Base-by-base conservation (phyloP, 225 moss, liverwort and hornwort genomes). In the Pseudoscleropodium purum region DNA sequence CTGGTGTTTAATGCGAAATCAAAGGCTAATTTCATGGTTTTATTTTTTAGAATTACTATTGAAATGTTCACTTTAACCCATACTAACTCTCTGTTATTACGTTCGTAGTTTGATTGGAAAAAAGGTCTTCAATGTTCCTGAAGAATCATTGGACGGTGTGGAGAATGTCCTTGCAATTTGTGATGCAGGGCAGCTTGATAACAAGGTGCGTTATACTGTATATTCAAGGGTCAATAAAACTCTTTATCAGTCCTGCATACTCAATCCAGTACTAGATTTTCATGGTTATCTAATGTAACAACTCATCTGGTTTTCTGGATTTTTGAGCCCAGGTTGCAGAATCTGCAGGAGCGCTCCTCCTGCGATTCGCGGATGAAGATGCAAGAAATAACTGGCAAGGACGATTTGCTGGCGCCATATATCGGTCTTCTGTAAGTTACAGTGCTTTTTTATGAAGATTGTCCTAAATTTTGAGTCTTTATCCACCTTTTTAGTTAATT, bases 131-230 rank as follows among this genome's bases (percentile, higher is more conserved):
- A 90, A 91, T 90, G 97, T 99, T 62, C 98, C 98, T 37, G 85
- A 95, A 49, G 98, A 95, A 73, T 96, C 97, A 54, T 91, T 99
- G 88, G 97, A 96, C 78, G 94, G 87, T 74, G 91, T 96, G 88
- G 94, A 95, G 76, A 92, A 94, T 89, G 98, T 99, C 45, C 81
- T 99, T 65, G 98, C 96, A 67, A 90, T 99, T 72, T 97, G 97
- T 84, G 98, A 99, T 92, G 93, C 97, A 36, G 97, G 97, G n/a
- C 98, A 98, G 88, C 95, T 97, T 66, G 96, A 96, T 56, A 97
- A 94, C 78, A 99, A 99, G 96, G 98, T 93, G 62, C 64, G 81
- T 43, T 63, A 10, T 6, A 24, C 63, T 47, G 82, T 45, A 11
- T 72, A 36, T 75, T 39, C 31, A 43, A 43, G 13, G 57, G 37